Conservation (phyloP, 768 basidiomycete species). For the Kockovaella imperatae region DNA sequence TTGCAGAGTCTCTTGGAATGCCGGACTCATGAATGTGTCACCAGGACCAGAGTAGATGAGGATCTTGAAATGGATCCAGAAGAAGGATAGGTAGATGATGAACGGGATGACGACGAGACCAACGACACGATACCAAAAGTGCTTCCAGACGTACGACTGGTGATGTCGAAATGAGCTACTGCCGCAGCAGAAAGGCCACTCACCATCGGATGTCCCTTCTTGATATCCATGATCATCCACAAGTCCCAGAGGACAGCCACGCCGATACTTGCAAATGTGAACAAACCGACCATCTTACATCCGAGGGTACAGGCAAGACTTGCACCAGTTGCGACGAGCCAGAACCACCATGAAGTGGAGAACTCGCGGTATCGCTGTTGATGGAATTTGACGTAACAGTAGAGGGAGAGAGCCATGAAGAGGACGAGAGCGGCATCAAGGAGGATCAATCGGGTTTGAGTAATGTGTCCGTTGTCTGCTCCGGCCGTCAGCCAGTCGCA, state of each 20-base stretch:
- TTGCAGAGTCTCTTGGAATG: conserved; percentile 88
- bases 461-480: conserved; percentile 90
- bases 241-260: conserved; percentile 85
- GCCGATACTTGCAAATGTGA: conserved; percentile 82
- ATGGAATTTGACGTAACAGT: conserved; percentile 85
- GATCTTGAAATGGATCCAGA: conserved; percentile 88
- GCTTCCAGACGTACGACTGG: conserved; percentile 79
- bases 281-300: conserved; percentile 93
- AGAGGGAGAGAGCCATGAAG: conserved; percentile 90
- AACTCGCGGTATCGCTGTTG: conserved; percentile 92
- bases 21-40: conserved; percentile 93
- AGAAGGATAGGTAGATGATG: conserved; percentile 84
- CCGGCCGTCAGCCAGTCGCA: neutral
- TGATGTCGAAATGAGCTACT: conserved; percentile 1
- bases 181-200: conserved; percentile 11
- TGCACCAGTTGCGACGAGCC: conserved; percentile 80
- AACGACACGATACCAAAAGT: conserved; percentile 74
- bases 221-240: conserved; percentile 85
- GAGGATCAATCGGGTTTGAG: conserved; percentile 92
- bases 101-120: conserved; percentile 85
- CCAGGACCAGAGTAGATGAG: conserved; percentile 84
- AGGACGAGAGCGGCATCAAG: conserved; percentile 89
- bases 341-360: conserved; percentile 83
- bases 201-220: conserved; percentile 72
- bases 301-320: conserved; percentile 95